A percentile compares a stretch with the other conserved stretches of the same genome.
Conservation (phyloP, 495 filamentous ascomycete genomes). For the Delitschia confertaspora region DNA sequence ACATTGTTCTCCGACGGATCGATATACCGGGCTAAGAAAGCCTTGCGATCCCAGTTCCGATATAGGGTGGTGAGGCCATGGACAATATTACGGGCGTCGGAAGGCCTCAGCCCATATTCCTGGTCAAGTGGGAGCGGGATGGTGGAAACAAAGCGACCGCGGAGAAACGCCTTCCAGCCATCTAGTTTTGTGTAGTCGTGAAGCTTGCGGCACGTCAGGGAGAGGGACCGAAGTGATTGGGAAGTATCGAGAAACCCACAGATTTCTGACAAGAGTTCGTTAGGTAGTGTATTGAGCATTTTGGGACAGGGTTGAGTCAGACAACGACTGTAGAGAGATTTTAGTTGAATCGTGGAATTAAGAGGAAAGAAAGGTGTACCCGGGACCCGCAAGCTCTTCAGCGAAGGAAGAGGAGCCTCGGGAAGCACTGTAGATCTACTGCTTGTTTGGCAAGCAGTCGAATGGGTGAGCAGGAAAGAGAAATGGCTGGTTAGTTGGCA, state of each 20-base stretch:
- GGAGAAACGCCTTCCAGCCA: slow-evolving; percentile 51
- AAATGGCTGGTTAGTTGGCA: too few relatives aligned
- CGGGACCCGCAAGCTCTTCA: too few relatives aligned
- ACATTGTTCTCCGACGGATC: slow-evolving; percentile 34
- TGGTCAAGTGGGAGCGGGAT: slow-evolving; percentile 21
- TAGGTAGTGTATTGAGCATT: slow-evolving; percentile 47
- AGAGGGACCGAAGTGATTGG: slow-evolving; percentile 40
- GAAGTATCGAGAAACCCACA: slow-evolving; percentile 45
- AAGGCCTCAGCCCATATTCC: too few relatives aligned
- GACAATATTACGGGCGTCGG: slow-evolving; percentile 46
- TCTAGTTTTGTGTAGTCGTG: slow-evolving; percentile 44
- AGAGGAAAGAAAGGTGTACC: too few relatives aligned
- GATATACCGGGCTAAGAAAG: slow-evolving; percentile 48
- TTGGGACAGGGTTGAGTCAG: too few relatives aligned
- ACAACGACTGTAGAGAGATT: too few relatives aligned
- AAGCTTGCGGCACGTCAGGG: slow-evolving; percentile 44
- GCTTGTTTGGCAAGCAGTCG: too few relatives aligned
- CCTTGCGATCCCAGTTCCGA: slow-evolving; percentile 51
- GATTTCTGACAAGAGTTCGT: slow-evolving; percentile 54
- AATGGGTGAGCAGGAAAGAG: too few relatives aligned
- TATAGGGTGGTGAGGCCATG: slow-evolving; percentile 50
- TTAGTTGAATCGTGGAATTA: too few relatives aligned
- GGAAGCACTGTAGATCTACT: too few relatives aligned
- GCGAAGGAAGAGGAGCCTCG: too few relatives aligned
- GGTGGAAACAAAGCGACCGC: slow-evolving; percentile 41